phyloP scores from a whole-genome alignment of 306 rosid genomes.

The Cercis canadensis region DNA sequence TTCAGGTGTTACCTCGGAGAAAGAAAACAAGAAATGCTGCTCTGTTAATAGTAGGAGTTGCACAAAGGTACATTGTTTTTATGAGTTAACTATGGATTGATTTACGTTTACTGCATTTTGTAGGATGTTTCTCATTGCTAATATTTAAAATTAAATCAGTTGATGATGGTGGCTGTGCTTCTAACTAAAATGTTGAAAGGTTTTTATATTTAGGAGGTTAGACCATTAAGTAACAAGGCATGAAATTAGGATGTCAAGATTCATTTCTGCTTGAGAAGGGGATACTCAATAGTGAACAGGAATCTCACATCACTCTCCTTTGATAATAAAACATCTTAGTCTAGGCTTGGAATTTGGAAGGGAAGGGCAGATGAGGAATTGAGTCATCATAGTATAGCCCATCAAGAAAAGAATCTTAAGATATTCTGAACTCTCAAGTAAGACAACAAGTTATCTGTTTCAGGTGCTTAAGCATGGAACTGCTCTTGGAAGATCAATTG shows the following conservation, averaged over 20 bases:
- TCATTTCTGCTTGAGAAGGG: background rate
- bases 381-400: background rate
- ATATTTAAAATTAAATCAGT: background rate
- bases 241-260: background rate
- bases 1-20: conserved; percentile 39
- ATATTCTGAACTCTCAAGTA: conserved; percentile 23
- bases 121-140: conserved; percentile 16
- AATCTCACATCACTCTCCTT: background rate
- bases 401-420: conserved; percentile 7
- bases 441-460: conserved; percentile 26
- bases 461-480: conserved; percentile 72
- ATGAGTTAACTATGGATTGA: conserved; percentile 7
- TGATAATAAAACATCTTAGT: conserved; percentile 21
- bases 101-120: conserved; percentile 17
- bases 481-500: conserved; percentile 68
- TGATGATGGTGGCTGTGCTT: conserved; percentile 9
- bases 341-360: background rate
- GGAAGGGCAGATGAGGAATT: background rate
- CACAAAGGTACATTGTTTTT: conserved; percentile 60
- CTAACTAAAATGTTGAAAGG: conserved; percentile 1
- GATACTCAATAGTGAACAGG: background rate
- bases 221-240: background rate
- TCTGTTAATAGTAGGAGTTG: conserved; percentile 55
- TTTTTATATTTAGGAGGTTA: background rate
- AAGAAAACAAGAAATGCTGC: conserved; percentile 52